A percentile compares a stretch with the other conserved stretches of the same genome.
phyloP scores from a whole-genome alignment of 2,329 filamentous ascomycete species.

The Hymenoscyphus fraxineus region DNA sequence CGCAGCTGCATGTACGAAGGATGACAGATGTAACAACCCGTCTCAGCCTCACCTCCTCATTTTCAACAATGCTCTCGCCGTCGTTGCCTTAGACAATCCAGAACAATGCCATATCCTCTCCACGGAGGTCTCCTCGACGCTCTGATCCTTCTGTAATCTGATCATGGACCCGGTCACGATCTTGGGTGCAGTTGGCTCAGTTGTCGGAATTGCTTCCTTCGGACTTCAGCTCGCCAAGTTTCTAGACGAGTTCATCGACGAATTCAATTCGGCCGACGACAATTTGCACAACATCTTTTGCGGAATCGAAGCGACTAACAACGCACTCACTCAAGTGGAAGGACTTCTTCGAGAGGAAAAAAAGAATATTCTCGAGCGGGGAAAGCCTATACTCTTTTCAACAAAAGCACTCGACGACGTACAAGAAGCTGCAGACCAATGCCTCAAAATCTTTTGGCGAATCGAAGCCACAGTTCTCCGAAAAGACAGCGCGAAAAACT shows the following conservation, averaged over 20 bases:
- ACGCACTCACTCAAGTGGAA: neutral
- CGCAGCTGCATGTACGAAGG: neutral
- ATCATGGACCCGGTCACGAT: constrained; percentile 9
- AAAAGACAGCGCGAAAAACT: neutral
- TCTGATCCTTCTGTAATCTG: constrained; percentile 1
- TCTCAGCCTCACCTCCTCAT: neutral
- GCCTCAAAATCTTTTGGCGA: constrained; percentile 10
- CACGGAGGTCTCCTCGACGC: neutral
- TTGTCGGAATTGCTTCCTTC: constrained; percentile 8
- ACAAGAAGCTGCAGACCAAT: neutral
- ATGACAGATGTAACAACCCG: neutral
- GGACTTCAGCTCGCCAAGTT: constrained; percentile 3
- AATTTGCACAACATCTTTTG: neutral
- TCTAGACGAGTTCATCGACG: constrained; percentile 5
- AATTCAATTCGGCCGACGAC: neutral
- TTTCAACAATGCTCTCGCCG: neutral
- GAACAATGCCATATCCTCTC: neutral
- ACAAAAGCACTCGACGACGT: constrained; percentile 3
- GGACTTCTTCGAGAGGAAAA: constrained; percentile 1
- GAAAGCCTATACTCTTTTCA: constrained; percentile 2
- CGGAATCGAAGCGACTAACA: neutral
- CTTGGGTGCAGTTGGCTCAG: constrained; percentile 6
- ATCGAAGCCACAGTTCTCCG: constrained; percentile 6
- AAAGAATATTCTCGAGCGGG: neutral
- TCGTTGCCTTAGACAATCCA: neutral